Evolutionary conservation across 2,329 filamentous ascomycete genomes (phyloP), one percentile per base, ranked within the genome.

Genomic region (Calonectria naviculata): DNA sequence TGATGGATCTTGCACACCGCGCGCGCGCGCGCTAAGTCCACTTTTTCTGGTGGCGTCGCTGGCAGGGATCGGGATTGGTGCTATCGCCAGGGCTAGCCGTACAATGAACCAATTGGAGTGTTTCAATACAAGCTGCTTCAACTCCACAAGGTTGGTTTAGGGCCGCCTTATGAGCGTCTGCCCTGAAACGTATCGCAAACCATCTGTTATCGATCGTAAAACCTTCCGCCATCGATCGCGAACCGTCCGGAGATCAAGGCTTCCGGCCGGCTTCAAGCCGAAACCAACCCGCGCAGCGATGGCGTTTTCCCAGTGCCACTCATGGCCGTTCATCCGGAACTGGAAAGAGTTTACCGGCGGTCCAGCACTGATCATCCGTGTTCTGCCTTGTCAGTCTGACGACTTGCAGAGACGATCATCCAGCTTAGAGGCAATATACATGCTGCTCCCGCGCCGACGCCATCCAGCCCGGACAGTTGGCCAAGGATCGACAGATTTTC

Each of bases 171-270:
- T 60, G 68, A 46, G 38, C 63, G 63, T 41, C 56, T 41, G 44
- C 46, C 67, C 68, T 70, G 68, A 70, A 70, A 70, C 68, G 29
- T 46, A 70, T 66, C 68, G 56, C 38, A 66, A 63, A 70, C 63
- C 68, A 58, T 56, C 68, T 60, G 52, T 41, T 54, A 70, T 70
- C 68, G 68, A 70, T 70, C 68, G 68, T 66, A 66, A 58, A 70
- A 62, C 44, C 46, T 41, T 65, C 63, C 56, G 29, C 68, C 56
- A 66, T 66, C 68, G 68, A 70, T 70, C 68, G 63, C 47, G 38
- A 56, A 66, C 44, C n/a, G 38, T 70, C 63, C 61, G 36, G 29
- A 70, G 68, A 70, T 70, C 54, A 66, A 66, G 36, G 42, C 54
- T 46, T 29, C 44, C 46, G 36, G 19, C 56, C 46, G 28, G 36